Percentiles rank a stretch among this genome's conserved stretches.
phyloP scores from a whole-genome alignment of 140 eudicot species.

The Erigeron philadelphicus region DNA sequence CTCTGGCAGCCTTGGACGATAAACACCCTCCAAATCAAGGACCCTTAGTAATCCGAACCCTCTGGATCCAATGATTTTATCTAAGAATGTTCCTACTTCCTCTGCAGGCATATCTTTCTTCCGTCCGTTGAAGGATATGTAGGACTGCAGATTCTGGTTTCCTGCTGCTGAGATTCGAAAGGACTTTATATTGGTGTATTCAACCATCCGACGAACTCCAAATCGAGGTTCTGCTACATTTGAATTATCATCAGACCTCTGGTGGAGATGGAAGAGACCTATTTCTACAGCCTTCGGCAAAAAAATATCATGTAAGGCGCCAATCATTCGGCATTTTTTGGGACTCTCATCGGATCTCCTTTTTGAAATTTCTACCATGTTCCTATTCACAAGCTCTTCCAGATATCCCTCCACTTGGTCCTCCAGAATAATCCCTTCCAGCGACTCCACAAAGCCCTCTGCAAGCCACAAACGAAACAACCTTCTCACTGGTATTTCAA shows the following conservation, averaged over 20 bases:
- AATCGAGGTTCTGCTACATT: constrained; percentile 22
- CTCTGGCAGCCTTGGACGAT: constrained; percentile 45
- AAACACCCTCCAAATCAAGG: constrained; percentile 59
- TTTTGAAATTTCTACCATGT: constrained; percentile 41
- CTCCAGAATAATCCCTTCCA: constrained; percentile 18
- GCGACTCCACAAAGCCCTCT: constrained; percentile 34
- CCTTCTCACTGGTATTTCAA: constrained; percentile 51
- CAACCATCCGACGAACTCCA: constrained; percentile 37
- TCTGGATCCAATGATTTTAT: constrained; percentile 27
- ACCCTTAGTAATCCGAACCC: constrained; percentile 51
- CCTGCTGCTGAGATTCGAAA: constrained; percentile 17
- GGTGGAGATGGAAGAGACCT: constrained; percentile 36
- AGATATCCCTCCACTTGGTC: constrained; percentile 26
- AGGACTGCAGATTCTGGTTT: constrained; percentile 35
- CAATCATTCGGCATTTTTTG: constrained; percentile 32
- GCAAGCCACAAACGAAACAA: constrained; percentile 54
- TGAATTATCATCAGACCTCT: constrained; percentile 1
- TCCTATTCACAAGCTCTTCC: constrained; percentile 36
- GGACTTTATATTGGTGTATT: constrained; percentile 35
- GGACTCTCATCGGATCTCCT: constrained; percentile 30
- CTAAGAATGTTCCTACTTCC: constrained; percentile 49
- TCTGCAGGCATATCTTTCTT: constrained; percentile 50
- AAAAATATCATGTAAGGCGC: constrained; percentile 26
- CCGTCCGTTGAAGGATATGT: constrained; percentile 42
- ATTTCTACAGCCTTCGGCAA: constrained; percentile 28